Evolutionary conservation across 2,329 filamentous ascomycete genomes (phyloP).

Genomic region (Aureobasidium sp.): DNA sequence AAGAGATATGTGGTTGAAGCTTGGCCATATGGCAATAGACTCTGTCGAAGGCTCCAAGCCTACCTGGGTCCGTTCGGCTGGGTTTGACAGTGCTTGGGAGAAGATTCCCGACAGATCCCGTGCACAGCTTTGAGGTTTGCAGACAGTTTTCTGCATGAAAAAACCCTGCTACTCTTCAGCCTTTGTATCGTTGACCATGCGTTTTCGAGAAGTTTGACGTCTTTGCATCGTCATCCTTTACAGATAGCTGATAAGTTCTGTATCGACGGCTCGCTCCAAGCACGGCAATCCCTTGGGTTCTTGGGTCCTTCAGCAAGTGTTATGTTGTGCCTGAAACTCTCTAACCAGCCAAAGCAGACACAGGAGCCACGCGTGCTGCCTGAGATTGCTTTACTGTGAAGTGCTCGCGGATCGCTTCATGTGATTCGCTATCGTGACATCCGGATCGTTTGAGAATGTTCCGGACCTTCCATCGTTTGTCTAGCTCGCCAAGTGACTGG

Average conservation of each 20-base stretch:
- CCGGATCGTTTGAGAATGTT: background rate
- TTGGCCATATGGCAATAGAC: conserved; percentile 57
- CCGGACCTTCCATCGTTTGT: background rate
- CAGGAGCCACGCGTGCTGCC: background rate
- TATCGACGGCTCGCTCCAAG: background rate
- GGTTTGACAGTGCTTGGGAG: conserved; percentile 61
- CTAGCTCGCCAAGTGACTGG: background rate
- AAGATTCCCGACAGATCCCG: conserved; percentile 22
- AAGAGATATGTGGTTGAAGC: conserved; percentile 52
- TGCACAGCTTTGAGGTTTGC: background rate
- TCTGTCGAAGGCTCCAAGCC: conserved; percentile 48
- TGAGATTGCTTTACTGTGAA: background rate
- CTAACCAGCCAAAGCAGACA: background rate
- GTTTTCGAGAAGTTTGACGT: background rate
- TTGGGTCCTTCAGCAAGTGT: background rate
- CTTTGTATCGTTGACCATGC: background rate
- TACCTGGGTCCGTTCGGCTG: conserved; percentile 56
- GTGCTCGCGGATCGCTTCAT: background rate
- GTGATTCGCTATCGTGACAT: background rate
- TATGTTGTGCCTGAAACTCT: background rate
- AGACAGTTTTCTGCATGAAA: too few species aligned
- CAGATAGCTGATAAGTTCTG: background rate
- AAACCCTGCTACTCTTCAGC: background rate
- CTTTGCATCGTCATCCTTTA: background rate
- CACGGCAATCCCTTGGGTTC: background rate